Base-by-base conservation (phyloP, 23 red algal genomes). In the Agarophyton chilense region DNA sequence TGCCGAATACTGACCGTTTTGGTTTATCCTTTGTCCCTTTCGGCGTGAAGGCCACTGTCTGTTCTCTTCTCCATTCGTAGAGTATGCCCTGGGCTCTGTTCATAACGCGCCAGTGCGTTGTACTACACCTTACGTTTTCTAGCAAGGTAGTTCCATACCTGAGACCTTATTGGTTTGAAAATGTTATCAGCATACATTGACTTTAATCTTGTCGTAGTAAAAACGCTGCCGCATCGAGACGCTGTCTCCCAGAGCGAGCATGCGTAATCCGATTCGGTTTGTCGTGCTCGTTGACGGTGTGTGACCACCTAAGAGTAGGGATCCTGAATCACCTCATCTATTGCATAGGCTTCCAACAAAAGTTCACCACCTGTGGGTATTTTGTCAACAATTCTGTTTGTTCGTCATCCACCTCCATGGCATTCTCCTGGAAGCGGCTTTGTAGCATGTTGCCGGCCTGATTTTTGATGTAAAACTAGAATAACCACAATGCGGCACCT, bases 171-270 rank as follows among this genome's bases (percentile, higher is more conserved):
- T 7, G 41, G 13, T 29, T 55, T 52, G 31, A 10, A 7, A 18
- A 79, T 38, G 75, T 79, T 79, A 29, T 79, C 75, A 10, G 75
- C 75, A 4, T 53, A 25, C 50, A 79, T 51, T 25, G 75, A 79
- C 25, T 54, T 51, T 44, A 79, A 79, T 25, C 25, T 32, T 5
- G 28, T 79, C 4, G 43, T 56, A 7, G 21, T 52, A 79, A 79
- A 55, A 6, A 79, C 39, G 53, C 24, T 79, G 22, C 41, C 75
- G n/a, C 45, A 79, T 12, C 75, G 43, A 16, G 43, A 38, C 6
- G 75, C 40, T 6, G 24, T 51, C n/a, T n/a, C n/a, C n/a, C n/a
- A n/a, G n/a, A n/a, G n/a, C n/a, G n/a, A n/a, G n/a, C n/a, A n/a
- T n/a, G n/a, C n/a, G n/a, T n/a, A 58, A 32, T 81, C 77, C 77